Base-by-base conservation (phyloP, 345 rosid genomes). In the Eucalyptus sideroxylon region DNA sequence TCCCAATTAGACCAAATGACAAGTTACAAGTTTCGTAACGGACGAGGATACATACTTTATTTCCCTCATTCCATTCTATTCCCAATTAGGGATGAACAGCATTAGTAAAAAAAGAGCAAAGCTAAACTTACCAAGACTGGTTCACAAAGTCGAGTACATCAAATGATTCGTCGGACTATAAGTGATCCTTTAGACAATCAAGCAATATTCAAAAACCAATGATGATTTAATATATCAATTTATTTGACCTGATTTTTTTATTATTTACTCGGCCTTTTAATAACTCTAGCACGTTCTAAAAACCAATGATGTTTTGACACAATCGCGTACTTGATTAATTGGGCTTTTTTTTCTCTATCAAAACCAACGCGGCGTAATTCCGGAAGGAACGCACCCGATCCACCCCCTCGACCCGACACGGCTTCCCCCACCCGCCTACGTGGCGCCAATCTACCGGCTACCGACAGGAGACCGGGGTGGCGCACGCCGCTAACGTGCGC, bases 381-480 rank as follows among this genome's bases (percentile, higher is more conserved):
- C 47, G 42, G 83, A 30, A 77, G 83, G 31, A 17, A 0, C 44
- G 81, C 14, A 10, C 62, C 62, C 13, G 30, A 3, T 24, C 12
- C 47, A 6, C 83, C 30, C 1, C 47, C 24, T 21, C 42, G 83
- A 77, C 30, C 83, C 47, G 83, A 77, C 83, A 40, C 44, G 26
- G 81, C 81, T 69, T 23, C 26, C 80, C 81, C 24, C 42, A 19
- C 27, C 47, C 86, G 56, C 37, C 85, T 12, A 88, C 87, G 89
- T 88, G 89, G 87, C 89, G 34, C 15, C 11, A 55, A 88, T 82
- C 87, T 6, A 82, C 49, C 42, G 87, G 89, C 55, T 27, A 88
- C 89, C 89, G 89, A 88, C 89, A 56, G 30, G 77, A 50, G 0
- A 55, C 72, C 69, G 16, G 45, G 34, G 5, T 13, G 42, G 44